phyloP scores from a whole-genome alignment of 192 early-diverging fungal genomes.

The Entomortierella lignicola region DNA sequence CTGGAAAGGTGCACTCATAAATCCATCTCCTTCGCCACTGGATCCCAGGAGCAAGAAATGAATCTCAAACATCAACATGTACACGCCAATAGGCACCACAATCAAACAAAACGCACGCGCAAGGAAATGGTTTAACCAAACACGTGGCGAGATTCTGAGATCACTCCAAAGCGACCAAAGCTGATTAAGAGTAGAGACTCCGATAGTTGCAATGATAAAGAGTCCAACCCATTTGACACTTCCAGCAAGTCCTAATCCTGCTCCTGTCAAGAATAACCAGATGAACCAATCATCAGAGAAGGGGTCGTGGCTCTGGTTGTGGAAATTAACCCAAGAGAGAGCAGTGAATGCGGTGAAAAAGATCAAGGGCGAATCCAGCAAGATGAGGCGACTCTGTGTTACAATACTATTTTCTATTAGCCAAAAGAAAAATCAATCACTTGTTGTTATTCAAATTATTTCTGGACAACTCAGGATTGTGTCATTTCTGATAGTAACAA shows the following conservation, averaged over 20 bases:
- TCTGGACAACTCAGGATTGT: not conserved
- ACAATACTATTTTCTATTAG: conserved; percentile 86
- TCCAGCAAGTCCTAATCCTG: conserved; percentile 72
- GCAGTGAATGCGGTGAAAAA: conserved; percentile 85
- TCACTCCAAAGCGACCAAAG: conserved; percentile 89
- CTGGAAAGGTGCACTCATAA: conserved; percentile 93
- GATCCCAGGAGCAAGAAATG: conserved; percentile 86
- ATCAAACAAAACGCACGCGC: conserved; percentile 88
- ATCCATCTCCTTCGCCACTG: conserved; percentile 91
- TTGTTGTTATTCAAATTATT: not conserved
- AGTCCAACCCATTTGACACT: conserved; percentile 97
- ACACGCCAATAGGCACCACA: conserved; percentile 79
- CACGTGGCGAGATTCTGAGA: conserved; percentile 62
- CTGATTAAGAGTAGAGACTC: conserved; percentile 84
- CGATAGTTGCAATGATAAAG: conserved; percentile 88
- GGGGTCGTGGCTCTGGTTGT: conserved; percentile 74
- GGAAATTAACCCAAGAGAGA: conserved; percentile 92
- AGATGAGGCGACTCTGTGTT: conserved; percentile 90
- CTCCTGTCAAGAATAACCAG: conserved; percentile 88
- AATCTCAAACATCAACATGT: conserved; percentile 87
- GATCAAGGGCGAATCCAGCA: conserved; percentile 91
- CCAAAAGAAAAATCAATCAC: not conserved
- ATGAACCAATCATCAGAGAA: conserved; percentile 88
- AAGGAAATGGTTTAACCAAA: conserved; percentile 77
- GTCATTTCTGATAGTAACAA: not conserved